Base-by-base conservation (phyloP, 129 eudicot genomes). In the Centaurea solstitialis region DNA sequence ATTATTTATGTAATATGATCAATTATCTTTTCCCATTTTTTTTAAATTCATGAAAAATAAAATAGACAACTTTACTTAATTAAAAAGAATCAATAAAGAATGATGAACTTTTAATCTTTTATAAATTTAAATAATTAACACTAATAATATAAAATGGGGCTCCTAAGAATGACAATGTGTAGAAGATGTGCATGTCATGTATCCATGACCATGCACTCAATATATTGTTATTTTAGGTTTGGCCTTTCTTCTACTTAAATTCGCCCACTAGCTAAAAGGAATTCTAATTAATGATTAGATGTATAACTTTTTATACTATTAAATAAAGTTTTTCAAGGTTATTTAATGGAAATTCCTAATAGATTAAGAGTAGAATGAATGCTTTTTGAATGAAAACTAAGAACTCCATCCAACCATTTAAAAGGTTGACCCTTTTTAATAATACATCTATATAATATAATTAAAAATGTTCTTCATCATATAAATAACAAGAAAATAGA, bases 181-280 rank as follows among this genome's bases (percentile, higher is more conserved):
- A 12, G 59, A 47, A 47, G 59, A 47, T 13, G 59, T 47, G 18
- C 53, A 43, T 70, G 77, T 77, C 73, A 53, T 69, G 77, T 82
- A 53, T 53, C 20, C 20, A 70, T n/a, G 81, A 22, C 74, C 78
- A 47, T 47, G 59, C 59, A 82, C 72, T 70, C 78, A 41, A 39
- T 76, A 35, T 57, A 59, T 20, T 39, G 47, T 57, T 82, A 82
- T 37, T 21, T 82, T 50, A 59, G 43, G 70, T 69, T 23, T 69
- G 11, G 30, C 50, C 39, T 68, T 82, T 82, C 21, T 33, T 68
- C 77, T 76, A 57, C 35, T 69, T 76, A 70, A 69, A 35, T 76
- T 68, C 21, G 9, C 78, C 78, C 86, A 77, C 86, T 76, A 81
- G 61, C 81, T 72, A 62, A 83, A 82, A 83, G 78, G 70, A 83